Evolutionary conservation across 352 stramenopile genomes (phyloP).

Genomic region (Blastocystis sp.): DNA sequence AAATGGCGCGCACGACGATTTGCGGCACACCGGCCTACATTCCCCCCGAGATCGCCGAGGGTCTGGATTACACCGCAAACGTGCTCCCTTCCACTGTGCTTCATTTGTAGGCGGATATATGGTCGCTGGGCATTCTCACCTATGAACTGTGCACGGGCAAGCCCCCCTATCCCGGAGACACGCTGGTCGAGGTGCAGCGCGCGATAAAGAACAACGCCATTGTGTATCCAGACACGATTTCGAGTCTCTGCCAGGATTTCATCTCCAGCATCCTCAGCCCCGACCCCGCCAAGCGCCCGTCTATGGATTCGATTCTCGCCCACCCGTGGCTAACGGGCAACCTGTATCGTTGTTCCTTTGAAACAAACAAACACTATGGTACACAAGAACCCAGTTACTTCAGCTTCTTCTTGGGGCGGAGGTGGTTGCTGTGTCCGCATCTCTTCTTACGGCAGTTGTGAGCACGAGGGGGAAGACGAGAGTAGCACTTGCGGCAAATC

Average conservation of each 20-base stretch:
- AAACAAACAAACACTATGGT: slow-evolving; percentile 35
- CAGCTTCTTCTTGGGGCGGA: slow-evolving; percentile 99
- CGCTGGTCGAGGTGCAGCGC: neutral
- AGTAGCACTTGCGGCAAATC: slow-evolving; percentile 99
- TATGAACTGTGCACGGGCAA: slow-evolving; percentile 59
- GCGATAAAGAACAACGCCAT: neutral
- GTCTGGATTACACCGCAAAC: neutral
- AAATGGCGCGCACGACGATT: neutral
- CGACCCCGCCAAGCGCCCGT: neutral
- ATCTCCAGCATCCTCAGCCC: neutral
- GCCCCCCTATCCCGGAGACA: neutral
- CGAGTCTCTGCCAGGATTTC: slow-evolving; percentile 26
- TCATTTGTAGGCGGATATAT: slow-evolving; percentile 48
- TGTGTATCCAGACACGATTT: slow-evolving; percentile 9
- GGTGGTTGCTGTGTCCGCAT: slow-evolving; percentile 98
- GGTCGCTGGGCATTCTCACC: slow-evolving; percentile 57
- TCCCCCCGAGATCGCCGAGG: slow-evolving; percentile 43
- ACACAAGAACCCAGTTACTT: slow-evolving; percentile 87
- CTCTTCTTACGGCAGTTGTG: slow-evolving; percentile 99
- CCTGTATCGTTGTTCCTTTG: neutral
- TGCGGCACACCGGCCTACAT: slow-evolving; percentile 54
- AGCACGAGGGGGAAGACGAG: slow-evolving; percentile 94
- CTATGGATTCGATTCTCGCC: slow-evolving; percentile 16
- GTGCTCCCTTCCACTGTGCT: neutral
- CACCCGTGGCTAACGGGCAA: slow-evolving; percentile 16